A percentile compares a stretch with the other conserved stretches of the same genome.
phyloP scores from a whole-genome alignment of 495 filamentous ascomycete genomes.

The Saxophila tyrrhenica region DNA sequence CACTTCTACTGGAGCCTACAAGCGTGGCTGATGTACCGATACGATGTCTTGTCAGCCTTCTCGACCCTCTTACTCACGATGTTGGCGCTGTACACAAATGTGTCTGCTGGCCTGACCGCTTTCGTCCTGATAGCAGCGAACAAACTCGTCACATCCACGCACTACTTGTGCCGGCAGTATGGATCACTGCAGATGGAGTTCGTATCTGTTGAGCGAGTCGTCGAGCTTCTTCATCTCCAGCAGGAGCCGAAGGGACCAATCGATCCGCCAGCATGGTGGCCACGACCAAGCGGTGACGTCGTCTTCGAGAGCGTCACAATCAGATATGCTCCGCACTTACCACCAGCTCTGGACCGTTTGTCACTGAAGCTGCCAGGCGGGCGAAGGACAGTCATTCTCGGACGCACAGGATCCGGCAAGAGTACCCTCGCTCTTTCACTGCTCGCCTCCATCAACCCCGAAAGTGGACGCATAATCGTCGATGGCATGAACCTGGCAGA shows the following conservation, averaged over 20 bases:
- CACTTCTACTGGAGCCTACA: conserved; percentile 86
- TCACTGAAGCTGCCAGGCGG: conserved; percentile 61
- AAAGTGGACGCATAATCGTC: conserved; percentile 44
- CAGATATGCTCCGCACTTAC: conserved; percentile 63
- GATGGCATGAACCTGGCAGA: conserved; percentile 50
- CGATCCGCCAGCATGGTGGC: conserved; percentile 65
- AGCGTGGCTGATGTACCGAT: conserved; percentile 69
- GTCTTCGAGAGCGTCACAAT: conserved; percentile 65
- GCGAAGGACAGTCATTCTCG: conserved; percentile 52
- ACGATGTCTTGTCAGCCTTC: conserved; percentile 55
- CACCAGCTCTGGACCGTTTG: conserved; percentile 53
- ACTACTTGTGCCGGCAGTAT: conserved; percentile 60
- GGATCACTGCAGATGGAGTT: conserved; percentile 82
- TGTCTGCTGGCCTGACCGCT: conserved; percentile 62
- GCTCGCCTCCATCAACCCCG: conserved; percentile 44
- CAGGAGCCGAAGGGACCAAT: conserved; percentile 56
- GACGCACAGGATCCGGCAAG: conserved; percentile 57
- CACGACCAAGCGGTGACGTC: conserved; percentile 54
- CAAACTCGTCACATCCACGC: conserved; percentile 56
- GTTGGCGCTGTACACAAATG: conserved; percentile 54
- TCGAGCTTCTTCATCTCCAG: conserved; percentile 64
- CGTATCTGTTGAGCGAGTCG: conserved; percentile 72
- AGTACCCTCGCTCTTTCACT: conserved; percentile 54
- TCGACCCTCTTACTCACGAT: conserved; percentile 62
- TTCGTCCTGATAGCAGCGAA: conserved; percentile 58